Base-by-base conservation (phyloP, 75 land plant species). In the Selaginella moellendorffii region DNA sequence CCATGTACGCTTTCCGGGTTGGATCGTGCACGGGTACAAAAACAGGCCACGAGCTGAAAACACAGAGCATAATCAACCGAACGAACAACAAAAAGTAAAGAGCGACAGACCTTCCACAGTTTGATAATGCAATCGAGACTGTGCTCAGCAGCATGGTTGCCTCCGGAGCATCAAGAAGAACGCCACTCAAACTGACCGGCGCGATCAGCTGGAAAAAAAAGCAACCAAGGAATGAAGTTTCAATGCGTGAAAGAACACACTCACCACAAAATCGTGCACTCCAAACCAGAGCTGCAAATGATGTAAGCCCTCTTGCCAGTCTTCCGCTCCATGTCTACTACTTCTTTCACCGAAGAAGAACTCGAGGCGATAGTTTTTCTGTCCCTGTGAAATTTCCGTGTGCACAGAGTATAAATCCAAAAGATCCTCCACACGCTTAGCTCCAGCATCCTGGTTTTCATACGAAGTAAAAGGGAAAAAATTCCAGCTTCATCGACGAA, bases 21-120 rank as follows among this genome's bases (percentile, higher is more conserved):
- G 96, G 97, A 67, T 85, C 96, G 80, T 92, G 96, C 5, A 92
- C 90, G 51, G 97, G 97, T 8, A 92, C 97, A 80, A 92, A 88
- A 68, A 88, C 96, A 46, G 97, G 85, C 85, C 79, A 88, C 26
- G 69, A 65, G 54, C 97, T 92, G n/a, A n/a, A n/a, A n/a, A n/a
- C n/a, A n/a, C n/a, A n/a, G n/a, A n/a, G n/a, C n/a, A n/a, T n/a
- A n/a, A n/a, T n/a, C n/a, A n/a, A n/a, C n/a, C n/a, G 46, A 5
- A 36, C 46, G 14, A 36, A 14, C 5, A 36, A 36, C 46, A 36
- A 5, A 36, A 36, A 14, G 46, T 36, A 36, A 36, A 36, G 5
- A 14, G 14, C 46, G 5, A 36, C 31, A 21, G 18, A 93, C 98
- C 98, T 85, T 61, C 83, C 77, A 77, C 96, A 89, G 67, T 85